These are phyloP conservation scores for Teunomyces panamensis DNA, from an alignment of 805 yeast genomes.

Conservation along the genomic window DNA sequence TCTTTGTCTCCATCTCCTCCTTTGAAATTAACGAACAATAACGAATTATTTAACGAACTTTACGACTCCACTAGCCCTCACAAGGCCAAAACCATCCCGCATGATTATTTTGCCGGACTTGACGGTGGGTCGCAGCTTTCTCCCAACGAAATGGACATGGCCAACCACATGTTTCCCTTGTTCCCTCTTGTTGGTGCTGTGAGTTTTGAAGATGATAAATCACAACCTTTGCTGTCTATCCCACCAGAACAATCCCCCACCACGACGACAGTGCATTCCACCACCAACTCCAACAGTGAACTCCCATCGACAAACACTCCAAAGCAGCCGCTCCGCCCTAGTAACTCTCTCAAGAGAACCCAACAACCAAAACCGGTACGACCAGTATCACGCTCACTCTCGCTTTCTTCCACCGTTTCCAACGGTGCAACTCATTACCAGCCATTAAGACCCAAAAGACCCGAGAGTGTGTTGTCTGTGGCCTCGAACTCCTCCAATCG, in stretches of 20 bases:
- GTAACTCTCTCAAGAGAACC: slow-evolving; percentile 7
- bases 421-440: slow-evolving; percentile 15
- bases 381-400: slow-evolving; percentile 8
- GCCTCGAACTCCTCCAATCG: slow-evolving; percentile 35
- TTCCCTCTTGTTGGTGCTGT: slow-evolving; percentile 40
- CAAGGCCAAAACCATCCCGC: neutral
- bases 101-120: neutral
- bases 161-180: slow-evolving; percentile 39
- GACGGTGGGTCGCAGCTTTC: slow-evolving; percentile 5
- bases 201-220: slow-evolving; percentile 34
- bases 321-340: neutral
- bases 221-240: slow-evolving; percentile 33
- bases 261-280: neutral
- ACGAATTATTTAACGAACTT: slow-evolving; percentile 1
- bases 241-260: slow-evolving; percentile 14
- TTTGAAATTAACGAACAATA: slow-evolving; percentile 4
- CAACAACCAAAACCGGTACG: slow-evolving; percentile 22
- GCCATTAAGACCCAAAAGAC: slow-evolving; percentile 31
- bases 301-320: neutral
- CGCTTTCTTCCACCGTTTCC: slow-evolving; percentile 2
- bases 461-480: slow-evolving; percentile 40
- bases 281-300: neutral
- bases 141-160: slow-evolving; percentile 20
- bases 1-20: slow-evolving; percentile 7
- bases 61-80: slow-evolving; percentile 3